Base-by-base conservation (phyloP, 2,329 filamentous ascomycete genomes). In the Penicillium decumbens region DNA sequence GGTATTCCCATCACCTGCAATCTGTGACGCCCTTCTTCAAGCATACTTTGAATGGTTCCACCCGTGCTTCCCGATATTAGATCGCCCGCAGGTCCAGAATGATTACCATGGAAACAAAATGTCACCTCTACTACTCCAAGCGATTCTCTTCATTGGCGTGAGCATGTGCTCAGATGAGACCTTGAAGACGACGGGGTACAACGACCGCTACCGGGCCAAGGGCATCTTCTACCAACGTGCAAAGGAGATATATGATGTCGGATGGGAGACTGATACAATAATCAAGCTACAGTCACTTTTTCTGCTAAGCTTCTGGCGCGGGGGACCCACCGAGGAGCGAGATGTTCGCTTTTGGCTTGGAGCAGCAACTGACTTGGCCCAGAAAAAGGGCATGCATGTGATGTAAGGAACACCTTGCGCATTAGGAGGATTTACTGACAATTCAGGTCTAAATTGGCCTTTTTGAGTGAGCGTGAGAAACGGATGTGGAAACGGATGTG, bases 11-110 rank as follows among this genome's bases (percentile, higher is more conserved):
- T 68, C 73, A 2, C 55, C 65, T 12, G 59, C 69, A 2, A 68
- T 74, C 15, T 73, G 74, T 37, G 65, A 75, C 3, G 68, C 68
- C 1, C 66, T 78, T 0, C 57, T 81, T 0, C 65, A 72, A 15
- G 77, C 78, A 0, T 82, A 80, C 63, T 81, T 82, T 47, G 66
- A 70, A 20, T 79, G 77, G 73, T 81, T 80, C 45, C 79, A 82
- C 53, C 77, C 79, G 0, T 77, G 76, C 46, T 82, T 80, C 41
- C 77, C 79, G 0, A 71, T 82, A 10, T 55, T 82, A 0, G 77
- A 81, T 54, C 72, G 76, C 3, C 64, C 65, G 1, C 71, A 73
- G 0, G 65, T 79, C 7, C 68, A 72, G 46, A 60, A 65, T 2
- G 63, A 65, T 1, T 72, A 77, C 33, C 63, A 62, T 6, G 65